A percentile compares a stretch with the other conserved stretches of the same genome.
Conservation (phyloP, 805 yeast genomes). For the Tetrapisispora namnaoensis region DNA sequence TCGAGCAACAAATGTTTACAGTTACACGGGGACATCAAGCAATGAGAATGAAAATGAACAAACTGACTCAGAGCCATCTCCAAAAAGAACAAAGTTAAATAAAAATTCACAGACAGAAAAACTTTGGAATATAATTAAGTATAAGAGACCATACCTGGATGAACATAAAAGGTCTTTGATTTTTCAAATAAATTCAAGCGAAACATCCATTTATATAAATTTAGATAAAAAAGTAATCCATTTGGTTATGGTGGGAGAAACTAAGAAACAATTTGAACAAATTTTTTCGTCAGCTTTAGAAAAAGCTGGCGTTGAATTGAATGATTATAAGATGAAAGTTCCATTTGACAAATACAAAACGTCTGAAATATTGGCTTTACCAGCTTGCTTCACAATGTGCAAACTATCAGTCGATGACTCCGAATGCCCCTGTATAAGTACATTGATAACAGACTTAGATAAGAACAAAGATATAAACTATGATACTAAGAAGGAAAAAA, state of each 20-base stretch:
- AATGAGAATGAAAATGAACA: neutral
- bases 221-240: constrained; percentile 21
- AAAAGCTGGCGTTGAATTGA: constrained; percentile 5
- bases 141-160: constrained; percentile 42
- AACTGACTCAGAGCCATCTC: constrained; percentile 6
- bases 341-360: neutral
- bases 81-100: constrained; percentile 10
- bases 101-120: neutral
- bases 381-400: constrained; percentile 17
- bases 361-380: constrained; percentile 8
- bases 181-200: constrained; percentile 32
- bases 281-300: constrained; percentile 8
- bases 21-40: neutral
- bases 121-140: constrained; percentile 22
- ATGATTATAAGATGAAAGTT: constrained; percentile 3
- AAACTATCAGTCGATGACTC: constrained; percentile 11
- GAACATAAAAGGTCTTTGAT: constrained; percentile 30
- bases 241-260: constrained; percentile 12
- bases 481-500: constrained; percentile 7
- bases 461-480: neutral
- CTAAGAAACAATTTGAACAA: constrained; percentile 11
- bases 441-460: constrained; percentile 7
- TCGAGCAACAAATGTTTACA: neutral
- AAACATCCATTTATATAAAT: constrained; percentile 27
- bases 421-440: constrained; percentile 8